These are phyloP conservation scores for Posidonia oceanica DNA, from an alignment of 116 monocot species.

Conservation along the genomic window DNA sequence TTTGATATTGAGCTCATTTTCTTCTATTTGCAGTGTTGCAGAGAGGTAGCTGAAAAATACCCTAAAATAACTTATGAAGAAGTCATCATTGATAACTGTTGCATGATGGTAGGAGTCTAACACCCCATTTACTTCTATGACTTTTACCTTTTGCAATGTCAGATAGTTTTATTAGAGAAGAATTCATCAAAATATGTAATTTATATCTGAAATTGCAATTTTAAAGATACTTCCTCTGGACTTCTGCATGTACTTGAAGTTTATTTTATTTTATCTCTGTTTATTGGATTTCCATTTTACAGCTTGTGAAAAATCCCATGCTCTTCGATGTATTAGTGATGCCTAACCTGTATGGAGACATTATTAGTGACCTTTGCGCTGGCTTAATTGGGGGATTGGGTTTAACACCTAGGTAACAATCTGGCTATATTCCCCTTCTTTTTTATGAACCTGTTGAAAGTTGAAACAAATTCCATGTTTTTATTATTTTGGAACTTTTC, in stretches of 20 bases:
- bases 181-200: too few species aligned
- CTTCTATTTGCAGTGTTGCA: slow-evolving; percentile 52
- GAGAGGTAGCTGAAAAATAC: slow-evolving; percentile 85
- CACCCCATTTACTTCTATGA: background rate
- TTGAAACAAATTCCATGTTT: background rate
- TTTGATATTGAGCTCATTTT: background rate
- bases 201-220: too few species aligned
- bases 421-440: background rate
- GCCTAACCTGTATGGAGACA: slow-evolving; percentile 71
- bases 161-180: too few species aligned
- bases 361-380: slow-evolving; percentile 70
- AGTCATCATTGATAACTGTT: slow-evolving; percentile 93
- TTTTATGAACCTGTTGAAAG: slow-evolving; percentile 1
- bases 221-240: too few species aligned
- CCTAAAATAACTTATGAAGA: slow-evolving; percentile 83
- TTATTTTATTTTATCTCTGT: background rate
- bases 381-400: slow-evolving; percentile 69
- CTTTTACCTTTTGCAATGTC: too few species aligned
- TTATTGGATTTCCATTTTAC: slow-evolving; percentile 1
- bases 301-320: slow-evolving; percentile 62
- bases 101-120: slow-evolving; percentile 69
- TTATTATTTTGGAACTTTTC: background rate
- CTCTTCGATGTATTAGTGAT: slow-evolving; percentile 68
- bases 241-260: too few species aligned
- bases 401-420: slow-evolving; percentile 49